Evolutionary conservation across 164 flowering plant species (phyloP).

Genomic region (Piper longum): DNA sequence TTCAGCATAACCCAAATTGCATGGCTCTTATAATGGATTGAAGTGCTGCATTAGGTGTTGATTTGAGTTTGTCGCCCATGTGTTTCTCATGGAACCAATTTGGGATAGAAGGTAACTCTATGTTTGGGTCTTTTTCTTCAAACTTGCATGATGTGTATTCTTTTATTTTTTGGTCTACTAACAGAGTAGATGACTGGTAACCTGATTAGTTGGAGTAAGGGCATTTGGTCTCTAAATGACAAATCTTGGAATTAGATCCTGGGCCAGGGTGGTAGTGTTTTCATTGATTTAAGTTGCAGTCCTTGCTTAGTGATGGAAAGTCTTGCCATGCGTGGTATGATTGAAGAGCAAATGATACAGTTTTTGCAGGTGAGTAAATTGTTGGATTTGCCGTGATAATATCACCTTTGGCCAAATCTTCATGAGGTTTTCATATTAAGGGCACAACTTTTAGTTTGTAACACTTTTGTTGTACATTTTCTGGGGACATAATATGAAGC

Average conservation of each 20-base stretch:
- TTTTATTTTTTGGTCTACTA: not conserved
- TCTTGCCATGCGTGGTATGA: constrained; percentile 88
- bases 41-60: constrained; percentile 94
- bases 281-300: too few relatives aligned
- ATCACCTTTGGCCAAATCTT: too few relatives aligned
- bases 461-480: too few relatives aligned
- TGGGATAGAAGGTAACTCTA: constrained; percentile 85
- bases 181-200: too few relatives aligned
- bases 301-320: constrained; percentile 40
- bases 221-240: too few relatives aligned
- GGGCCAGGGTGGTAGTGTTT: too few relatives aligned
- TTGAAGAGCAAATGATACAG: constrained; percentile 89
- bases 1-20: constrained; percentile 65
- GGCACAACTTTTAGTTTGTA: too few relatives aligned
- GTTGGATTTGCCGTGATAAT: not conserved
- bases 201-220: too few relatives aligned
- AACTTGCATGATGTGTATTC: not conserved
- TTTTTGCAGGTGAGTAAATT: constrained; percentile 49
- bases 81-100: constrained; percentile 95
- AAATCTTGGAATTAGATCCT: too few relatives aligned
- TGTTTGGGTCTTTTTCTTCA: not conserved
- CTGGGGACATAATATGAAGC: too few relatives aligned
- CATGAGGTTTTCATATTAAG: too few relatives aligned
- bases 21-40: constrained; percentile 96
- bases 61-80: constrained; percentile 93